Evolutionary conservation across 1,284 basidiomycete species (phyloP), one percentile per base, ranked within the genome.

Genomic region (Neonothopanus nambi): DNA sequence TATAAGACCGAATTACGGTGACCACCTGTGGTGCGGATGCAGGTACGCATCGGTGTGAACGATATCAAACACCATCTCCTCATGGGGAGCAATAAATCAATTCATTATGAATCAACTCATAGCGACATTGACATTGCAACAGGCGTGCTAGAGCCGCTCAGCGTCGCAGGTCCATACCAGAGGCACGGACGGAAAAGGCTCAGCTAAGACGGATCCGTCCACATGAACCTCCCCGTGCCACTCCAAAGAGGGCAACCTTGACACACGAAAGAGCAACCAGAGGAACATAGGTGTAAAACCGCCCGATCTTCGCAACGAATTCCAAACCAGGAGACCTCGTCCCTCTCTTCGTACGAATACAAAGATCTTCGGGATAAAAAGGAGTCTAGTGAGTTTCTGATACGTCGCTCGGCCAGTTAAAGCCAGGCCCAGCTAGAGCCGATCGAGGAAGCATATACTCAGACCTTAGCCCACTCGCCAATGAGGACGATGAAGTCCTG

Each of bases 351-450:
- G 52, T 48, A 55, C 54, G 56, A 60, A 35, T 37, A 56, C 49
- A 54, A 58, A 58, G 67, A 66, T 72, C 65, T 60, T 67, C 59
- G 67, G 63, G 63, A 61, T 57, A 55, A 55, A 38, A 54, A 45
- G 58, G 56, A n/a, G 21, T 15, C 26, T 61, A 58, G 65, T 61
- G 71, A 23, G 60, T 81, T 72, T 80, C 78, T 80, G 73, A 75
- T 80, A 72, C 70, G 73, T 70, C 73, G 71, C 70, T 70, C 72
- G 64, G 71, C 68, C 6, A 36, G 45, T 35, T 47, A 18, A 8
- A 47, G 45, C 45, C 20, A 36, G 45, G n/a, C 20, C 30, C 30
- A 28, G 45, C 45, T 35, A 35, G 15, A 28, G 35, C 45, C 45
- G 35, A 36, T 47, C 45, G 35, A 47, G n/a, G 26, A 18, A 36